Conservation (phyloP, 345 rosid genomes). For the Eucalyptus curtisii region DNA sequence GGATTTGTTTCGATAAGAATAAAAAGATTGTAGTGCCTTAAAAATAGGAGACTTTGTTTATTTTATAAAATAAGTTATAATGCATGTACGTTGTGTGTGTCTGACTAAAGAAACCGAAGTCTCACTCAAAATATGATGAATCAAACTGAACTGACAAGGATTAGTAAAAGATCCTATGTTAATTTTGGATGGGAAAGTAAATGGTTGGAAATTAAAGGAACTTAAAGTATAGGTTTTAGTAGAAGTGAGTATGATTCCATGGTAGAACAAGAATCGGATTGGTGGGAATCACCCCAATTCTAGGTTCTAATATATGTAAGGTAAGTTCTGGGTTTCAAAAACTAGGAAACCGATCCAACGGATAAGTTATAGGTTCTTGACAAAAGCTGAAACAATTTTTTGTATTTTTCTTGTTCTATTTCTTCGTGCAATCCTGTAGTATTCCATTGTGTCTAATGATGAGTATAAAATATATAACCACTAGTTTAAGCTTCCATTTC, state of each 20-base stretch:
- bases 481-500: not conserved
- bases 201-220: not conserved
- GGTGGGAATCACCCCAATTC: not conserved
- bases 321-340: not conserved
- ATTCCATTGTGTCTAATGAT: not conserved
- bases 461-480: no score
- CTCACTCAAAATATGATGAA: not conserved
- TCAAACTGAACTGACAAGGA: not conserved
- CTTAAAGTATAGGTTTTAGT: not conserved
- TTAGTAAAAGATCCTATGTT: not conserved
- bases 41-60: not conserved
- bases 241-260: not conserved
- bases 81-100: not conserved
- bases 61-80: not conserved
- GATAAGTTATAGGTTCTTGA: no score
- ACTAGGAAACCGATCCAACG: no score
- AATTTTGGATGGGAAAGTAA: not conserved
- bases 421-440: fast-evolving
- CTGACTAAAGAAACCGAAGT: not conserved
- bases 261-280: not conserved
- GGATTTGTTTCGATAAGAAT: not conserved
- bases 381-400: no score
- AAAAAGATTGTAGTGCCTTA: not conserved
- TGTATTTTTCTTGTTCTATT: no score
- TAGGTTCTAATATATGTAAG: not conserved